Evolutionary conservation across 768 basidiomycete genomes (phyloP).

Genomic region (Hericium coralloides): DNA sequence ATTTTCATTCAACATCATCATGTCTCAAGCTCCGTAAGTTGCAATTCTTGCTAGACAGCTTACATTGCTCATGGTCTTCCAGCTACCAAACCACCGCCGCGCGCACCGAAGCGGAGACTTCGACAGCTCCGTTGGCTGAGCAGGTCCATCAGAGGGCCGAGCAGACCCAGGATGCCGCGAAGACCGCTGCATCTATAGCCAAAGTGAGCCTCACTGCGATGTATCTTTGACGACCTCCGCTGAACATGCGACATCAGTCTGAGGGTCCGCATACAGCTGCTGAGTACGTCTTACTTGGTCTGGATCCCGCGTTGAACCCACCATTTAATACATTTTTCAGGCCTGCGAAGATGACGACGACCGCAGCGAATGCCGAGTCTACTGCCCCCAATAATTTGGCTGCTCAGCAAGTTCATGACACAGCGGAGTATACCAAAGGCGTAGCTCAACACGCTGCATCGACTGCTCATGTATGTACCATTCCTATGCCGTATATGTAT

Average conservation of each 20-base stretch:
- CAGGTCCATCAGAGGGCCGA: slow-evolving; percentile 1
- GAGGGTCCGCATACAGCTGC: background rate
- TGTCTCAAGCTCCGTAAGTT: slow-evolving; percentile 1
- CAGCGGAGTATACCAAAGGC: slow-evolving; percentile 34
- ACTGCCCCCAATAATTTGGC: slow-evolving; percentile 34
- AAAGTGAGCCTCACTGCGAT: background rate
- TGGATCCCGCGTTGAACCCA: background rate
- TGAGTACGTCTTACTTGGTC: background rate
- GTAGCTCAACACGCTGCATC: slow-evolving; percentile 45
- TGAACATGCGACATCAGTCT: background rate
- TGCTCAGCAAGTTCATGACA: slow-evolving; percentile 37
- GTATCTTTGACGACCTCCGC: too few species aligned
- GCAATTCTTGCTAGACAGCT: background rate
- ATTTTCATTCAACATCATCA: slow-evolving; percentile 1
- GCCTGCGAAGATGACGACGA: slow-evolving; percentile 29
- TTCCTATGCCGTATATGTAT: background rate
- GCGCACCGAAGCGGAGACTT: slow-evolving; percentile 7
- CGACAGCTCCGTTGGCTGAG: slow-evolving; percentile 5
- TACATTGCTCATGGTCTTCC: background rate
- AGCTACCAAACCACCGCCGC: slow-evolving; percentile 10
- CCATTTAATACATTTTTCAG: background rate
- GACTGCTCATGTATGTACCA: slow-evolving; percentile 37
- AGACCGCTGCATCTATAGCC: slow-evolving; percentile 4
- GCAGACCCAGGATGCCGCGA: slow-evolving; percentile 3
- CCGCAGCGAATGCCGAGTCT: slow-evolving; percentile 43